Evolutionary conservation across 805 yeast genomes (phyloP).

Genomic region (Cyberlindnera japonica): DNA sequence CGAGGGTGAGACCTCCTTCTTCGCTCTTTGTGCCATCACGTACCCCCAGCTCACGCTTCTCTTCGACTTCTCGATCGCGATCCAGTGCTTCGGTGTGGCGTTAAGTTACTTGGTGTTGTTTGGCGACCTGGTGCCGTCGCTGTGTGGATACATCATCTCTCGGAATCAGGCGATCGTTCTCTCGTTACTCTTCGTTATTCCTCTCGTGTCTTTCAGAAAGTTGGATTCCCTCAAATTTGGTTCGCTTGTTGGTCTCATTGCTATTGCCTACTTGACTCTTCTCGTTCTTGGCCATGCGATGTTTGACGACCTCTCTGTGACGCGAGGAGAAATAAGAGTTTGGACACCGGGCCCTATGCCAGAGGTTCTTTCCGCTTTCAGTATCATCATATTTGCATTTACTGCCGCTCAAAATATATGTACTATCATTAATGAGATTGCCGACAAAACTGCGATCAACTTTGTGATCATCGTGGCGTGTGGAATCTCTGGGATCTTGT

Average conservation of each 20-base stretch:
- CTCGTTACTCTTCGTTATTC: conserved; percentile 52
- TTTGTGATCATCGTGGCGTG: conserved; percentile 49
- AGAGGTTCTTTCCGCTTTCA: conserved; percentile 58
- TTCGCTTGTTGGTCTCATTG: conserved; percentile 62
- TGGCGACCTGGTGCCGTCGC: conserved; percentile 71
- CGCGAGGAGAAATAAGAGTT: conserved; percentile 42
- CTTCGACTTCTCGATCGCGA: conserved; percentile 71
- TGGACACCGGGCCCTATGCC: conserved; percentile 39
- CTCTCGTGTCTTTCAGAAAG: conserved; percentile 57
- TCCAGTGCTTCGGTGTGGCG: conserved; percentile 79
- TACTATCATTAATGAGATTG: conserved; percentile 68
- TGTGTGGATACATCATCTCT: conserved; percentile 40
- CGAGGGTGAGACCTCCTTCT: conserved; percentile 63
- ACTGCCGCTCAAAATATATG: conserved; percentile 82
- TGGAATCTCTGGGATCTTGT: conserved; percentile 50
- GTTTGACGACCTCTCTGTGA: conserved; percentile 39
- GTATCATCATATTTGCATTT: conserved; percentile 73
- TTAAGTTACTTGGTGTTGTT: conserved; percentile 67
- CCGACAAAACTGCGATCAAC: conserved; percentile 48
- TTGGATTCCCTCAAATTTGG: conserved; percentile 70
- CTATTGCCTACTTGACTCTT: conserved; percentile 59
- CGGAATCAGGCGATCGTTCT: conserved; percentile 42
- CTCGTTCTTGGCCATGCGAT: conserved; percentile 51
- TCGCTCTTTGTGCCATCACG: conserved; percentile 64
- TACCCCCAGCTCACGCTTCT: conserved; percentile 66